Conservation (phyloP, 768 basidiomycete species). For the Lactarius sanguifluus region DNA sequence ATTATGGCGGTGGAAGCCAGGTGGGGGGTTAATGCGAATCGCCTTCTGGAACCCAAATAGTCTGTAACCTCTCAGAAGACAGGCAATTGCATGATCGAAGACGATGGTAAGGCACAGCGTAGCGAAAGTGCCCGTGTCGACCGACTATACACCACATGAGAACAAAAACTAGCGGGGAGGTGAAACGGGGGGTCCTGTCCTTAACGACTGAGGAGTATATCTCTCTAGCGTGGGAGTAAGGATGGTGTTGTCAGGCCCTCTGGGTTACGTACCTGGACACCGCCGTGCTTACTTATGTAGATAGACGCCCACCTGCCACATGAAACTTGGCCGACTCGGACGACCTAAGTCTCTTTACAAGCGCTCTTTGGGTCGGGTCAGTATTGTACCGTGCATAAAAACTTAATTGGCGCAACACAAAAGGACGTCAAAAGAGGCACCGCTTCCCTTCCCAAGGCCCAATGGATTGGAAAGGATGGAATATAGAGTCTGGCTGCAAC, state of each 20-base stretch:
- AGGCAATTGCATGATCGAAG: no score
- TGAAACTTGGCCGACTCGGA: neutral
- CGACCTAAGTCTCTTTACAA: neutral
- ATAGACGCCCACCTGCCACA: neutral
- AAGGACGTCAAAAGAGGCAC: neutral
- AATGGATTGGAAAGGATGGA: neutral
- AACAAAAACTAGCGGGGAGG: neutral
- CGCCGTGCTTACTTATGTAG: neutral
- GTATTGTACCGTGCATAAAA: neutral
- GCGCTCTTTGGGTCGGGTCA: neutral
- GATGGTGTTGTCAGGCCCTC: no score
- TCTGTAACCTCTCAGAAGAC: no score
- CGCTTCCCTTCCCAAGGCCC: neutral
- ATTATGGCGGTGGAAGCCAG: no score
- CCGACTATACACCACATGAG: no score
- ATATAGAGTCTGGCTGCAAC: neutral
- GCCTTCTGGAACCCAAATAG: no score
- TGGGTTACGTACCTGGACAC: no score
- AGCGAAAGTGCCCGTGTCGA: neutral
- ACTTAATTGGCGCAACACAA: neutral
- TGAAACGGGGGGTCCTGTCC: neutral
- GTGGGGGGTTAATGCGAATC: no score
- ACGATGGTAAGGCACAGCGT: neutral
- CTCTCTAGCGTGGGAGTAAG: no score
- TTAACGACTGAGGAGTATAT: neutral